Base-by-base conservation (phyloP, 2,329 filamentous ascomycete genomes). In the Trichothecium roseum region DNA sequence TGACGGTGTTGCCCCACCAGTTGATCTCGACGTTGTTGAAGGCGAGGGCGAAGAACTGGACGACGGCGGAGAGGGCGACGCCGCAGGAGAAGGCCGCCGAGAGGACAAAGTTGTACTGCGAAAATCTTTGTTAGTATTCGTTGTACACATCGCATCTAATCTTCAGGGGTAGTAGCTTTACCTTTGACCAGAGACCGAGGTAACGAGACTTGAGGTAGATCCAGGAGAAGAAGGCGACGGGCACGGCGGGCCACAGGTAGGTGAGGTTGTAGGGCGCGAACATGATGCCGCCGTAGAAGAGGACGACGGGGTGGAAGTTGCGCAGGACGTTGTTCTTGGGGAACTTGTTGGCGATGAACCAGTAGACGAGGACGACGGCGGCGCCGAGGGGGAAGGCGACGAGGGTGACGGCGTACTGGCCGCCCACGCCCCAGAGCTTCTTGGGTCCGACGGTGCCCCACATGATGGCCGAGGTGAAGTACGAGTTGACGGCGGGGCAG, bases 381-480 rank as follows among this genome's bases (percentile, higher is more conserved):
- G 66, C 50, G 10, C 70, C 70, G 7, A 71, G 45, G 2, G 68
- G 66, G 44, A 73, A 74, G 3, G 68, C 68, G 8, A 67, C 45
- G 20, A 72, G 48, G 0, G 66, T 60, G 33, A 60, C 52, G 3
- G 57, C 63, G 50, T 74, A 74, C 37, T 63, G 59, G 7, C 66
- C 65, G 8, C 60, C 50, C 15, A 53, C 52, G 3, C 69, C 68
- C 41, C 68, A 74, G 20, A 72, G 60, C 48, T 64, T 66, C 39
- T 54, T 54, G 0, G 68, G 67, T 0, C 69, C 68, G 27, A 74
- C 63, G 2, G 66, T 69, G 17, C 69, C 70, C 68, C 69, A 74
- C 4, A 74, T 55, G 1, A 74, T 62, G 0, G 68, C 65, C 2
- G 70, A 68, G 1, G 69, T 74, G 51, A 73, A 75, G 50, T 73